phyloP scores from a whole-genome alignment of 768 basidiomycete species.

The Austroboletus festivus region DNA sequence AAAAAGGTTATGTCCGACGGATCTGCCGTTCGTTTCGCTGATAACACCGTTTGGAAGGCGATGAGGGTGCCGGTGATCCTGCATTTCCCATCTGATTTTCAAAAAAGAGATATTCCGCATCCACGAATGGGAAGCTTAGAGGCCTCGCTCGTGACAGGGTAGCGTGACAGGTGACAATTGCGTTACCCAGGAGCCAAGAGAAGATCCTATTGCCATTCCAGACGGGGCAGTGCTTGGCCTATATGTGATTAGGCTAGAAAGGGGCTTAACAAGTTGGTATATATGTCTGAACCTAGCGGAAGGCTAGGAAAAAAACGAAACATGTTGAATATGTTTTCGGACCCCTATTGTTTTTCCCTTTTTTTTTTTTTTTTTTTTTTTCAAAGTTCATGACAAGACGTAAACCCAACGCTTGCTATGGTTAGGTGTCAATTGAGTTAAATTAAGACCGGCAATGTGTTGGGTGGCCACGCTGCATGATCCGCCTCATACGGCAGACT shows the following conservation, averaged over 20 bases:
- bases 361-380: too few species aligned
- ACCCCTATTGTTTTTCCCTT: too few species aligned
- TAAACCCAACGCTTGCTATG: constrained; percentile 5
- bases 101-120: constrained; percentile 10
- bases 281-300: too few species aligned
- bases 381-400: constrained; percentile 6
- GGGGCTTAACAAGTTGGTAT: too few species aligned
- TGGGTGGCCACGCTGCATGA: constrained; percentile 6
- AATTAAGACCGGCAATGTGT: constrained; percentile 7
- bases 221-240: constrained; percentile 19
- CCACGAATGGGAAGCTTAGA: constrained; percentile 10
- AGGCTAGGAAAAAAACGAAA: too few species aligned
- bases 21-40: constrained; percentile 13
- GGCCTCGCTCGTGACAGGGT: background rate
- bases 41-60: constrained; percentile 23
- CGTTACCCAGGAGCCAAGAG: constrained; percentile 13
- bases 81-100: constrained; percentile 15
- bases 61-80: constrained; percentile 7
- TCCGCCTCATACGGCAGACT: constrained; percentile 16
- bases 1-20: constrained; percentile 3
- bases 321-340: too few species aligned
- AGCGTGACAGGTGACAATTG: constrained; percentile 9
- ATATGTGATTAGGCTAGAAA: too few species aligned
- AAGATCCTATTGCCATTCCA: constrained; percentile 17
- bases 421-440: constrained; percentile 1